Evolutionary conservation across 768 basidiomycete genomes (phyloP), one percentile per base, ranked within the genome.

Genomic region (Gymnopilus dilepis): DNA sequence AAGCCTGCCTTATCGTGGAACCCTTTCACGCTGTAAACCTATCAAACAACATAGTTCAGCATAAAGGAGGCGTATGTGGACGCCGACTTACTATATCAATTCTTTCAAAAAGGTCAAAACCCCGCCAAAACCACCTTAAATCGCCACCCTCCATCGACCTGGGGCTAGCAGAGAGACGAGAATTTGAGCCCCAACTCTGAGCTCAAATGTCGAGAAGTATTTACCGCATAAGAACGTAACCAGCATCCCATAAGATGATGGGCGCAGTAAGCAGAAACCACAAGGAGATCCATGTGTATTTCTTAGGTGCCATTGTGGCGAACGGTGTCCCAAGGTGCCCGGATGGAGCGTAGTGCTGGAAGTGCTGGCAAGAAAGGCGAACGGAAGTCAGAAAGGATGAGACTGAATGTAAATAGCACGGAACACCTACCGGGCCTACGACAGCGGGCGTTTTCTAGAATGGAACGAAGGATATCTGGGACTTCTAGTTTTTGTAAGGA

Each of bases 111-210:
- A 85, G 61, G 61, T 81, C 84, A 70, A 94, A 94, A 2, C 86
- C 86, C 56, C 82, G 80, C 92, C 92, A 94, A 56, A 94, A 84
- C 92, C 92, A 94, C 64, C 91, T 85, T 38, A 93, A 79, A 76
- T 94, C 91, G 2, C 92, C 92, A 0, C 89, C 91, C 41, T 71
- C 72, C 77, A 80, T 78, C 2, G 79, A 80, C 48, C 78, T 76
- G 28, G 80, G 79, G 51, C 78, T 80, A 3, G 58, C 64, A 47
- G 9, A 40, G 24, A 22, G 1, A 13, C 22, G 22, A 17, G 13
- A 22, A 7, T 8, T 6, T 19, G 12, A 45, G 30, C 11, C 2
- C n/a, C 12, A 37, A n/a, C 7, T 17, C 4, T 28, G 48, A 51
- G 34, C n/a, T 19, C 19, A 61, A 42, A 40, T 58, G 37, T 42